Conservation (phyloP, 441 rosid species). For the Aquilaria agallochum region DNA sequence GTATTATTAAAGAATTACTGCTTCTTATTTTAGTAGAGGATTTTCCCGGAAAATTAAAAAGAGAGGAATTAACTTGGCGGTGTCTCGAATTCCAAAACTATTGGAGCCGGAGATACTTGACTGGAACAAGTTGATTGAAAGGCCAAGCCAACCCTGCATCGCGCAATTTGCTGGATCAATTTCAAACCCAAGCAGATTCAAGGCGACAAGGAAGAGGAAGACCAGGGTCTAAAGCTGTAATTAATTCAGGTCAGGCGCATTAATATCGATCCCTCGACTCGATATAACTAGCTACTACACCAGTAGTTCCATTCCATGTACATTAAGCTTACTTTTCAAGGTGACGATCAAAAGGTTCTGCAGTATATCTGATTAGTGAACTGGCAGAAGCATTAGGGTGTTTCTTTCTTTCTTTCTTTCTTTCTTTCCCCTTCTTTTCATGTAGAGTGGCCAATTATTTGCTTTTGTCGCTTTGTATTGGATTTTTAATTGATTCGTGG, state of each 20-base stretch:
- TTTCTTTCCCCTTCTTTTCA: background rate
- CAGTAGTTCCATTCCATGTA: constrained; percentile 7
- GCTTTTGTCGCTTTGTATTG: constrained; percentile 32
- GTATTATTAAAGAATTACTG: too few relatives aligned
- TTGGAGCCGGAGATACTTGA: constrained; percentile 36
- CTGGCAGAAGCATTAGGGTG: constrained; percentile 3
- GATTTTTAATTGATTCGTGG: constrained; percentile 7
- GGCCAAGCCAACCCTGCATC: constrained; percentile 31
- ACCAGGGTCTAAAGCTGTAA: constrained; percentile 17
- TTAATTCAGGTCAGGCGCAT: constrained; percentile 16
- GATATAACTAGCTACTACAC: too few relatives aligned
- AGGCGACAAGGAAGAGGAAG: constrained; percentile 35
- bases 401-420: background rate
- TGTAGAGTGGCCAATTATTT: constrained; percentile 36
- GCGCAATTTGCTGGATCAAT: constrained; percentile 17
- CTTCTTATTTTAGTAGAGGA: constrained; percentile 7
- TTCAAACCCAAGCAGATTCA: background rate
- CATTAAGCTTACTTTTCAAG: constrained; percentile 17
- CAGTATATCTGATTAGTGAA: constrained; percentile 17
- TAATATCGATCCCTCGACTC: background rate
- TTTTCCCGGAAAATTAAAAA: constrained; percentile 11
- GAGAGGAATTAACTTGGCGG: constrained; percentile 16
- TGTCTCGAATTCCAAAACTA: constrained; percentile 29
- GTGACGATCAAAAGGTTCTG: constrained; percentile 7
- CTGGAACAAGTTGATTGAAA: constrained; percentile 25